Conservation (phyloP, 441 rosid genomes). For the Biscutella laevigata region DNA sequence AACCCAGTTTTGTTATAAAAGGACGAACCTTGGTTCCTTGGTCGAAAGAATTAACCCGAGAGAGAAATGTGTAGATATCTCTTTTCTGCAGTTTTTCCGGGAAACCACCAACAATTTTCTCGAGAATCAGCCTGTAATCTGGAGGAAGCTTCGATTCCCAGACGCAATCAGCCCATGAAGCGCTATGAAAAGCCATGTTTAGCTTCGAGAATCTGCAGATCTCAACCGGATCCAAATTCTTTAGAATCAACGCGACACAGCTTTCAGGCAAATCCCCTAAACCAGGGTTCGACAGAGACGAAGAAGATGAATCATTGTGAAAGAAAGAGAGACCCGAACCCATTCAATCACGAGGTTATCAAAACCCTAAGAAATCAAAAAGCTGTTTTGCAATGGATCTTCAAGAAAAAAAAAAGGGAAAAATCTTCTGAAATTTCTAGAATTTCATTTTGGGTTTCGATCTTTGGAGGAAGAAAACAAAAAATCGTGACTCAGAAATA, state of each 20-base stretch:
- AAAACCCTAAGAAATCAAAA: slow-evolving; percentile 9
- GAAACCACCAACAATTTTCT: slow-evolving; percentile 36
- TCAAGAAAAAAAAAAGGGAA: neutral
- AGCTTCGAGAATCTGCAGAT: slow-evolving; percentile 47
- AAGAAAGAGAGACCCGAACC: slow-evolving; percentile 48
- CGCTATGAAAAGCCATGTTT: slow-evolving; percentile 51
- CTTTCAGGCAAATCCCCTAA: slow-evolving; percentile 82
- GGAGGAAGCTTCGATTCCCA: slow-evolving; percentile 67
- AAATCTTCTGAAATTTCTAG: neutral
- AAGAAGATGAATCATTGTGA: slow-evolving; percentile 18
- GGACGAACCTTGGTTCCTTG: slow-evolving; percentile 59
- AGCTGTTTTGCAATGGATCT: neutral
- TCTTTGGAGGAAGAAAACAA: neutral
- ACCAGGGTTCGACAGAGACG: slow-evolving; percentile 22
- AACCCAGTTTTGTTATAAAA: slow-evolving; percentile 6
- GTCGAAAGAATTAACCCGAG: slow-evolving; percentile 52
- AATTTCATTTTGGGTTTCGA: slow-evolving; percentile 12
- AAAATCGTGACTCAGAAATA: neutral
- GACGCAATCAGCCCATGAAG: slow-evolving; percentile 59
- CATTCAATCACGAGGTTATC: slow-evolving; percentile 27
- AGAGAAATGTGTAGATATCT: slow-evolving; percentile 57
- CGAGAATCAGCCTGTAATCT: slow-evolving; percentile 37
- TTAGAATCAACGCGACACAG: slow-evolving; percentile 61
- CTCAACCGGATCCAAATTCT: slow-evolving; percentile 64
- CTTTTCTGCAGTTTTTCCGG: slow-evolving; percentile 45